Evolutionary conservation across 352 stramenopile species (phyloP), one percentile per base, ranked within the genome.

Genomic region (Globisporangium cystogenes): DNA sequence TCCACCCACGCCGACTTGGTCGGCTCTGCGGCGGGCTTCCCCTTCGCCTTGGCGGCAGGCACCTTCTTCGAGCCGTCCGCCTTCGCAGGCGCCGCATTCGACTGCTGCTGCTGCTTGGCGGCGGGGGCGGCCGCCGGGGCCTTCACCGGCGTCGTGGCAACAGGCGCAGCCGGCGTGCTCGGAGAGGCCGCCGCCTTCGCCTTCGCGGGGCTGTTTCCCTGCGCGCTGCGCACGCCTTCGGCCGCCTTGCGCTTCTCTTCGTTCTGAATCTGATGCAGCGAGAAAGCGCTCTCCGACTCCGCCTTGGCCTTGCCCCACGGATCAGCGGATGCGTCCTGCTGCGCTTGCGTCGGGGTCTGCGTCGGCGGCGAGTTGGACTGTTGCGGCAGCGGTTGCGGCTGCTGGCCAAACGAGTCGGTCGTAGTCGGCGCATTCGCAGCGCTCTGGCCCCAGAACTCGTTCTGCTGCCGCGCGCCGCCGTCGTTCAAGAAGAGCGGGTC

Each of bases 201-300:
- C 44, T 31, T 52, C 3, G 12, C 4, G n/a, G 46, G 21, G 27
- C 27, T 31, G 44, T 39, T 43, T 7, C 14, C 47, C 40, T 52
- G 23, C 15, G 11, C 20, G 36, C 27, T 49, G 20, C 52, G 53
- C 37, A 51, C 58, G 40, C 67, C 56, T 5, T 66, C 47, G 8
- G 29, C 57, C 47, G 60, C 61, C 50, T 60, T 61, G 39, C 60
- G 69, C 54, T 74, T 80, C 48, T 82, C 71, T 35, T 81, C 64
- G 39, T 71, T 56, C 43, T 82, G 65, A 36, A 77, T 77, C 18
- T 74, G 64, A n/a, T 65, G 51, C 43, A 76, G 45, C 11, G 62
- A 70, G 48, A 62, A 53, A 26, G 71, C 62, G 3, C 53, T 46
- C 47, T 35, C 58, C 20, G 62, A 37, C 18, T 62, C 58, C 24